phyloP scores from a whole-genome alignment of 306 rosid species.

The Castanea sativa region DNA sequence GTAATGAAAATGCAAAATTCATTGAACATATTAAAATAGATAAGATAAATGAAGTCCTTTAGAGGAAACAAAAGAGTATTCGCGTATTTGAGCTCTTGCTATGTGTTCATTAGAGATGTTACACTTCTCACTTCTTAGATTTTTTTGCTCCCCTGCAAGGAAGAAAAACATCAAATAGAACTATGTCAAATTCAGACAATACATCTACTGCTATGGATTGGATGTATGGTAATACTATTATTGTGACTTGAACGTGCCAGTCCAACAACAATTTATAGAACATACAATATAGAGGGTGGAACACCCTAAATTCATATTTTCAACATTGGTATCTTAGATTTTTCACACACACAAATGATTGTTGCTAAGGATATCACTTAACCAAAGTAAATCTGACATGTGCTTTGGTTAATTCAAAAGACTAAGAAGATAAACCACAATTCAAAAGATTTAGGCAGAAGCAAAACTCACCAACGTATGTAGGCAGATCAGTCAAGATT shows the following conservation, averaged over 20 bases:
- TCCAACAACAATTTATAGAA: background rate
- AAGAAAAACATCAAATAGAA: background rate
- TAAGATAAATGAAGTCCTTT: constrained; percentile 7
- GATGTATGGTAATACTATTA: background rate
- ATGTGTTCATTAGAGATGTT: background rate
- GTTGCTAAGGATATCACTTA: too few relatives aligned
- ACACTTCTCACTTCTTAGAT: constrained; percentile 38
- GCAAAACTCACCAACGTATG: too few relatives aligned
- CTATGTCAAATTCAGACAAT: background rate
- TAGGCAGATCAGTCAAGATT: too few relatives aligned
- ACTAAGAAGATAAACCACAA: too few relatives aligned
- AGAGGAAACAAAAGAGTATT: background rate
- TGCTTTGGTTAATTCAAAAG: too few relatives aligned
- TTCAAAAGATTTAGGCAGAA: too few relatives aligned
- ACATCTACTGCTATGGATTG: background rate
- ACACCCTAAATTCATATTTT: background rate
- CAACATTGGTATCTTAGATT: background rate
- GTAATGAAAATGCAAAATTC: constrained; percentile 4
- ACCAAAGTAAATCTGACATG: too few relatives aligned
- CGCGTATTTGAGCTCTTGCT: background rate
- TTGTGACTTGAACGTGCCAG: background rate
- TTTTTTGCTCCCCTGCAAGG: constrained; percentile 36
- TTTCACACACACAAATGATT: background rate
- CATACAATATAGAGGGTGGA: background rate
- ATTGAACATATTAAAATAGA: background rate